Base-by-base conservation (phyloP, 2,329 filamentous ascomycete genomes). In the Fusarium continuum region DNA sequence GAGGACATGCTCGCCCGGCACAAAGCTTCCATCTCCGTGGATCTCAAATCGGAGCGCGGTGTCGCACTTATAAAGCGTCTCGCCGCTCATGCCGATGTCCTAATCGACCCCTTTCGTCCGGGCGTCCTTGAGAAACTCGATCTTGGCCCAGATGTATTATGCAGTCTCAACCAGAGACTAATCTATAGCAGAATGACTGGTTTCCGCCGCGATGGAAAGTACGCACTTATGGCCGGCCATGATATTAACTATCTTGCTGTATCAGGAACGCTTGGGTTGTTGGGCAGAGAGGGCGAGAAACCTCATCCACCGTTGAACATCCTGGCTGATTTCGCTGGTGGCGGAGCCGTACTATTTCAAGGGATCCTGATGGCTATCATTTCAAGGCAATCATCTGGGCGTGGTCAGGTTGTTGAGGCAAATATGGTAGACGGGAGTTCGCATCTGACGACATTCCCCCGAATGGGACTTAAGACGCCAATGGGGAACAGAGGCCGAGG, bases 161-260 rank as follows among this genome's bases (percentile, higher is more conserved):
- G 87, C 23, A 79, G 77, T 20, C 73, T 85, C 16, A 97, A 97
- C 75, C 90, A 89, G 10, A 82, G 88, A 0, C 79, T 98, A 3
- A 87, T 98, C 49, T 88, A 96, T 53, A 92, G 86, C 8, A 88
- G 94, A 34, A 90, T 98, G 85, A 95, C 93, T 3, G 94, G 94
- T 0, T 98, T 97, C 76, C 84, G 94, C 11, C 83, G 93, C 32
- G 92, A 96, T 77, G 94, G 93, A 0, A 89, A 87, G 70, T 98
- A 97, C 77, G 86, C 85, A 41, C 79, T 84, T 70, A 97, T 97
- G 93, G 93, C 93, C 0, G 93, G 93, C 38, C 93, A 97, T 74
- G 93, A 97, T 74, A 97, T 97, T 75, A 97, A 98, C 74, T 98
- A 98, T 77, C 89, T 98, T 35, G 92, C 93, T 43, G 91, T 97